phyloP scores from a whole-genome alignment of 1,284 basidiomycete genomes.

The Cerrena zonata region DNA sequence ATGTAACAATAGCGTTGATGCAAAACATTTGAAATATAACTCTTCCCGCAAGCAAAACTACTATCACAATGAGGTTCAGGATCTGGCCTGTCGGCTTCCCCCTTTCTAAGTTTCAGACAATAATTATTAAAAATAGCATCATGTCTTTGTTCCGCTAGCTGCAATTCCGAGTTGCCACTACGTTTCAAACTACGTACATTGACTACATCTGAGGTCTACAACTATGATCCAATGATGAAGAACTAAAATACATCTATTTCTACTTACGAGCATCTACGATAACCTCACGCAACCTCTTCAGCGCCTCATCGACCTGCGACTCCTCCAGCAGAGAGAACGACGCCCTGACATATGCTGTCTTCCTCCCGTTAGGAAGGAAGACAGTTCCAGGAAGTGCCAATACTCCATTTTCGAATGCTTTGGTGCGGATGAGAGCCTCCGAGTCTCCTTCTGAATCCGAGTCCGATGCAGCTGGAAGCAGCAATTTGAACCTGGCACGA shows the following conservation, averaged over 20 bases:
- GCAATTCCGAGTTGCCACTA: neutral
- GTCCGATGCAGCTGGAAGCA: slow-evolving; percentile 27
- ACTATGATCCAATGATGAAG: neutral
- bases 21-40: too few relatives aligned
- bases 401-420: slow-evolving; percentile 78
- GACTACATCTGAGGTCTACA: neutral
- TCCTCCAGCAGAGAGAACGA: slow-evolving; percentile 72
- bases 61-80: too few relatives aligned
- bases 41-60: too few relatives aligned
- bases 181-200: neutral
- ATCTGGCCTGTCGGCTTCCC: too few relatives aligned
- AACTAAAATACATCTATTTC: neutral
- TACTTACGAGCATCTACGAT: neutral
- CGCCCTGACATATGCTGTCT: slow-evolving; percentile 72
- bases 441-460: slow-evolving; percentile 61
- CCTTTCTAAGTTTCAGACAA: too few relatives aligned
- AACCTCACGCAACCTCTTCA: slow-evolving; percentile 62
- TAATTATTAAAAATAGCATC: neutral
- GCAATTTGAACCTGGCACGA: slow-evolving; percentile 59
- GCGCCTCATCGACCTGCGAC: slow-evolving; percentile 71
- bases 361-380: slow-evolving; percentile 69
- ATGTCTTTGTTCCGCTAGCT: neutral
- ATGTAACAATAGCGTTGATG: too few relatives aligned
- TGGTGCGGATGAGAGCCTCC: slow-evolving; percentile 66
- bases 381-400: slow-evolving; percentile 83